These are phyloP conservation scores for Leccinum boreale DNA, from an alignment of 768 basidiomycete species.

Conservation along the genomic window DNA sequence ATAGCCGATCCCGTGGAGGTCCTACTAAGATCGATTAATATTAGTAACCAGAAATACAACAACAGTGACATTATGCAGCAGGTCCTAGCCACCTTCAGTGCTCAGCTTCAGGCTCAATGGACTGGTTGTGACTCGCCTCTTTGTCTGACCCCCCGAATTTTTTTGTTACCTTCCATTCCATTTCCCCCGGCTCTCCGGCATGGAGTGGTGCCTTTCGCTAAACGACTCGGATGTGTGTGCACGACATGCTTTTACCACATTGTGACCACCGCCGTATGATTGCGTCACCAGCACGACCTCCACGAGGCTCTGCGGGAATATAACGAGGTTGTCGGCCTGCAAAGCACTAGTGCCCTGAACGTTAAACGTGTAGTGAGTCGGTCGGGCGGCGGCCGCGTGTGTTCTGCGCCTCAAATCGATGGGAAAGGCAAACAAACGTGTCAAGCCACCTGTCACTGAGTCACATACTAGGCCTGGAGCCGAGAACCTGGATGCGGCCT, in stretches of 20 bases:
- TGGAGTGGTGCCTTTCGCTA: conserved; percentile 11
- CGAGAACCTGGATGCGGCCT: background rate
- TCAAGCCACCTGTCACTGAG: background rate
- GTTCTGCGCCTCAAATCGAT: background rate
- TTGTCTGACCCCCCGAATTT: background rate
- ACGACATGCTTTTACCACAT: conserved; percentile 15
- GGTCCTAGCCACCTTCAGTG: background rate
- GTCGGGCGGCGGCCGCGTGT: conserved; percentile 6
- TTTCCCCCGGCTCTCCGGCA: conserved; percentile 6
- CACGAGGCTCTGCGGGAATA: conserved; percentile 19
- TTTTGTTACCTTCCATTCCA: conserved; percentile 1
- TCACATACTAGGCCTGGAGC: background rate
- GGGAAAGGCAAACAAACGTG: conserved; percentile 12
- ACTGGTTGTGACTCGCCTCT: conserved; percentile 1
- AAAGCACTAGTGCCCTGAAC: conserved; percentile 1
- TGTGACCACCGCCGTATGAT: background rate
- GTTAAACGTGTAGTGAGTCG: conserved; percentile 5
- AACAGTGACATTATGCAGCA: conserved; percentile 1
- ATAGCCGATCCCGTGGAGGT: background rate
- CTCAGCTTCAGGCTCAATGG: background rate
- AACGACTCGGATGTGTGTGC: conserved; percentile 4
- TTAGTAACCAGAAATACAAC: conserved; percentile 5
- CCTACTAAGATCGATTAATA: conserved; percentile 7
- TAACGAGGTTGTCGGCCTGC: conserved; percentile 12
- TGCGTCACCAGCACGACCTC: background rate